phyloP scores from a whole-genome alignment of 1,284 basidiomycete species.

The Leccinum fuscescens region DNA sequence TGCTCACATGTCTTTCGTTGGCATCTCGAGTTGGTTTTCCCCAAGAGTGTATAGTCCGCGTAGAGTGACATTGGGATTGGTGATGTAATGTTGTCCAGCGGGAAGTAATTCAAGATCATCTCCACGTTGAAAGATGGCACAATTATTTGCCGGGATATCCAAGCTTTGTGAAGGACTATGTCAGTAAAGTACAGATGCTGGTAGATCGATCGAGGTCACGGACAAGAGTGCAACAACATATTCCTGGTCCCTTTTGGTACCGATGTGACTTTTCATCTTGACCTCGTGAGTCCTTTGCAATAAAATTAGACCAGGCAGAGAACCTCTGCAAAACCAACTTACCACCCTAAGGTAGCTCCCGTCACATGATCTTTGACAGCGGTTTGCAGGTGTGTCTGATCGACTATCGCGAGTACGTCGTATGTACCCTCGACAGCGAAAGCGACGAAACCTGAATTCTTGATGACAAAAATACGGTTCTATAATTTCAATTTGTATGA shows the following conservation, averaged over 20 bases:
- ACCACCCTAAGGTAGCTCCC: conserved; percentile 56
- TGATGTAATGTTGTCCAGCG: conserved; percentile 79
- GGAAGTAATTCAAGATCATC: conserved; percentile 73
- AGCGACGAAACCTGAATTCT: conserved; percentile 74
- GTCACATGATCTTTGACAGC: conserved; percentile 63
- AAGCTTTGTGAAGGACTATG: conserved; percentile 42
- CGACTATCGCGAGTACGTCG: conserved; percentile 72
- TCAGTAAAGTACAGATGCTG: background rate
- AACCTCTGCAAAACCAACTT: conserved; percentile 9
- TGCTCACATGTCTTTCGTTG: conserved; percentile 76
- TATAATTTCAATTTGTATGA: conserved; percentile 15
- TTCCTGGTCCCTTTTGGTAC: conserved; percentile 45
- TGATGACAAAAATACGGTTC: conserved; percentile 79
- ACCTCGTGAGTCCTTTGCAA: conserved; percentile 62
- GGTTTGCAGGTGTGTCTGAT: conserved; percentile 71
- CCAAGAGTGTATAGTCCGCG: conserved; percentile 76
- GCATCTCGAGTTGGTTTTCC: conserved; percentile 80
- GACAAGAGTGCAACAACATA: conserved; percentile 78
- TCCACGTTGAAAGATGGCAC: conserved; percentile 77
- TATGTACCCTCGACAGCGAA: conserved; percentile 73
- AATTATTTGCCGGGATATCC: conserved; percentile 81
- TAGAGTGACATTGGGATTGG: conserved; percentile 75
- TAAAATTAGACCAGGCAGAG: conserved; percentile 1
- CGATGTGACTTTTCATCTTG: conserved; percentile 62
- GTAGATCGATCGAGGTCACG: conserved; percentile 23